Percentiles rank a stretch among this genome's conserved stretches.
Evolutionary conservation across 148 eudicot species (phyloP).

Genomic region (Tetragonia tetragonoides): DNA sequence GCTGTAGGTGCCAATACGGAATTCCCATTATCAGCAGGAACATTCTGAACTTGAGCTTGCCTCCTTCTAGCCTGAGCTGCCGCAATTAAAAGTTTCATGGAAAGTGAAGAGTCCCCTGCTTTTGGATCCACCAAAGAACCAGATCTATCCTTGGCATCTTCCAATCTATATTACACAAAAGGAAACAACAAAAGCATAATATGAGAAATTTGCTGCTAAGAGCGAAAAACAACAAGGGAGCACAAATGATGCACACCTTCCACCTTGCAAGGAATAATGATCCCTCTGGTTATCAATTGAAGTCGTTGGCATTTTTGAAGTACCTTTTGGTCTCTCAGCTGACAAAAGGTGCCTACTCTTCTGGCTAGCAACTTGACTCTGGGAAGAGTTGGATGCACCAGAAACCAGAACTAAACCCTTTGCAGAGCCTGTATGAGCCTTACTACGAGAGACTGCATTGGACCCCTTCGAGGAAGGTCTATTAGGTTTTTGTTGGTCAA

Average conservation of each 20-base stretch:
- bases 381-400: conserved; percentile 40
- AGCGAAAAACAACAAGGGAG: conserved; percentile 5
- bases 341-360: conserved; percentile 43
- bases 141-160: conserved; percentile 38
- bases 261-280: conserved; percentile 30
- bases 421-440: conserved; percentile 37
- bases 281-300: conserved; percentile 32
- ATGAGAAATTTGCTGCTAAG: background rate
- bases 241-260: conserved; percentile 47
- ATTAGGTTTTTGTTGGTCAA: conserved; percentile 39
- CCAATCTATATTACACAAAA: conserved; percentile 42
- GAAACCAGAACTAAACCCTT: conserved; percentile 31
- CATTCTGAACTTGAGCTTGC: conserved; percentile 56
- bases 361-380: conserved; percentile 35
- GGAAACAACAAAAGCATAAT: conserved; percentile 14
- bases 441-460: conserved; percentile 36
- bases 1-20: conserved; percentile 25
- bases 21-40: conserved; percentile 33
- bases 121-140: conserved; percentile 44
- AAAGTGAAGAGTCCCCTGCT: conserved; percentile 45
- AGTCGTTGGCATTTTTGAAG: conserved; percentile 39
- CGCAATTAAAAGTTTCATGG: conserved; percentile 85
- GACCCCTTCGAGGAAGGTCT: conserved; percentile 34
- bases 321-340: conserved; percentile 47
- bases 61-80: conserved; percentile 90